Conservation (phyloP, 257 asterid species). For the Solanum piurae region DNA sequence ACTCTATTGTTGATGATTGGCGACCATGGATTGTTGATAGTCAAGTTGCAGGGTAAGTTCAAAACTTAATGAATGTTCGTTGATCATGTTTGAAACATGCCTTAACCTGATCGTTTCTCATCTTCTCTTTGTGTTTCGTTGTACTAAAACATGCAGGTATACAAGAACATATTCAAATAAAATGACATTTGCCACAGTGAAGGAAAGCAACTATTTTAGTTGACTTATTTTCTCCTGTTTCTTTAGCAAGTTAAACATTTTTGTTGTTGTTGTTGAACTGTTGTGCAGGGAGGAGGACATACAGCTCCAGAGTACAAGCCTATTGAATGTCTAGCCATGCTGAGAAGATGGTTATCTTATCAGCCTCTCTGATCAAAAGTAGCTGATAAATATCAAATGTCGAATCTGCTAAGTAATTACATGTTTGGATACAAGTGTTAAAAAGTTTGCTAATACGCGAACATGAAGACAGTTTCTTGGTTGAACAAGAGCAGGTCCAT, state of each 20-base stretch:
- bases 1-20: conserved; percentile 18
- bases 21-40: conserved; percentile 15
- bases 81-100: background rate
- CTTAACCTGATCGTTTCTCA: background rate
- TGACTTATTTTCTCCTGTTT: background rate
- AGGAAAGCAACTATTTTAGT: conserved; percentile 10
- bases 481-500: background rate
- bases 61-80: background rate
- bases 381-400: background rate
- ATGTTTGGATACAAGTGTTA: background rate
- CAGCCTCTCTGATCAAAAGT: conserved; percentile 6
- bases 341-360: conserved; percentile 19
- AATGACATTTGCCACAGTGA: conserved; percentile 25
- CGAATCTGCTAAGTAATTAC: background rate
- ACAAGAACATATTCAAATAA: conserved; percentile 21
- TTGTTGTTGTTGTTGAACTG: background rate
- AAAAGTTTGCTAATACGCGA: background rate
- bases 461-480: background rate
- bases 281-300: conserved; percentile 25
- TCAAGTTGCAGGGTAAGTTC: conserved; percentile 22
- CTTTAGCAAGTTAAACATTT: background rate
- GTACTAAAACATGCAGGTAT: conserved; percentile 1
- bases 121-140: background rate
- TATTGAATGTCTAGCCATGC: conserved; percentile 15
- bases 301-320: conserved; percentile 24